Base-by-base conservation (phyloP, 768 basidiomycete species). In the Suillus decipiens region DNA sequence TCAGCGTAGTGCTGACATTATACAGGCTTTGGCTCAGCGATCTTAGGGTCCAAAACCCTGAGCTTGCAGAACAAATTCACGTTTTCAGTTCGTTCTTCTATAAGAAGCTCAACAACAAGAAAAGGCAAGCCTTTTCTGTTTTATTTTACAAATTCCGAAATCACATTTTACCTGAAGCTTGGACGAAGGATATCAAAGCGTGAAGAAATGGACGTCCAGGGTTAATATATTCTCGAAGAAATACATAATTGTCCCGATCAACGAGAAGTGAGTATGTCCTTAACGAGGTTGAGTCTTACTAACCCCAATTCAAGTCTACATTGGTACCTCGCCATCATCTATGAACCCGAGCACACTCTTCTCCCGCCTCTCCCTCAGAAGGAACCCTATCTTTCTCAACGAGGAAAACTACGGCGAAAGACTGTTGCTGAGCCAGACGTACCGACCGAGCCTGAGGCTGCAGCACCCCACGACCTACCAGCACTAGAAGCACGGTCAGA, bases 31-130 rank as follows among this genome's bases (percentile, higher is more conserved):
- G 92, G 89, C 80, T 89, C 11, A 82, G 78, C 57, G 81, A 84
- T 8, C 74, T 92, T 31, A 83, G 85, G 65, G 76, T 73, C 42
- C 76, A 70, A 41, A 72, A 89, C 64, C 88, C 89, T 2, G 81
- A 81, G 17, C 76, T 92, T 5, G 91, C 87, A 2, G 83, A 87
- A 3, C 83, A 92, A 67, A 81, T 96, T 1, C 89, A 98, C 70
- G 84, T 99, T 5, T 99, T 99, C 80, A 99, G 89, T 74, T 96
- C 96, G 0, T 99, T 98, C 78, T 99, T 99, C 76, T 99, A 96
- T 80, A 93, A 96, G 80, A 96, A 97, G 75, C 77, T 99, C 33
- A 89, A 89, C 63, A 83, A 83, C 60, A 76, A 45, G 67, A 90
- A 85, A 72, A 84, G 81, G 87, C 88, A 72, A 43, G 80, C 71